A percentile compares a stretch with the other conserved stretches of the same genome.
These are phyloP conservation scores for Tulasnella sp. DNA, from an alignment of 768 basidiomycete species.

Conservation along the genomic window DNA sequence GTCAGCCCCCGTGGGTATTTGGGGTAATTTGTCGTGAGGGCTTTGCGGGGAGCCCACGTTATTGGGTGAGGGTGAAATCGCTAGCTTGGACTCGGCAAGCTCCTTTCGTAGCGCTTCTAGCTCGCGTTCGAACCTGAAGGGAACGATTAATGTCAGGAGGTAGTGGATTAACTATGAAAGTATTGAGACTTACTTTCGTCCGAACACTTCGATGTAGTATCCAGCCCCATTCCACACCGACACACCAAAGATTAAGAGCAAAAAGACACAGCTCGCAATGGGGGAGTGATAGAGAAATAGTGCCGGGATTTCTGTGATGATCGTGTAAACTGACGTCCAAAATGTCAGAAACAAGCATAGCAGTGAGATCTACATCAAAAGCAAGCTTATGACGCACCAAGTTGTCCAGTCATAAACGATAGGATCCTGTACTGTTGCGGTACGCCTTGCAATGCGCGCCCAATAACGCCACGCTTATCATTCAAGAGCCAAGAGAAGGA, in stretches of 20 bases:
- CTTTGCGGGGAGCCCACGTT: neutral
- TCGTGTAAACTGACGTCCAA: conserved; percentile 58
- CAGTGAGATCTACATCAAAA: neutral
- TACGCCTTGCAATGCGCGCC: conserved; percentile 52
- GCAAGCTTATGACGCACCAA: conserved; percentile 37
- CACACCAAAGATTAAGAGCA: conserved; percentile 71
- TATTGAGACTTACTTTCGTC: conserved; percentile 57
- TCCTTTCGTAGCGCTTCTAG: conserved; percentile 85
- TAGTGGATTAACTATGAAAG: conserved; percentile 9
- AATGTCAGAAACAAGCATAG: conserved; percentile 20
- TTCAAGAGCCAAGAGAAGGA: conserved; percentile 83
- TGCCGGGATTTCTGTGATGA: conserved; percentile 79
- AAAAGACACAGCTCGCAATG: conserved; percentile 64
- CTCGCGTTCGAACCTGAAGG: conserved; percentile 76
- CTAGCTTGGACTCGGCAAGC: conserved; percentile 45
- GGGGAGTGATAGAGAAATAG: conserved; percentile 74
- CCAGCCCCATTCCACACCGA: conserved; percentile 95
- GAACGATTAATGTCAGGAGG: conserved; percentile 16
- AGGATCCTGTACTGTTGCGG: conserved; percentile 51
- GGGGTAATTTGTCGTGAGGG: neutral
- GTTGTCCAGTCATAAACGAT: conserved; percentile 78
- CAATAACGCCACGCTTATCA: conserved; percentile 77
- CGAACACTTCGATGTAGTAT: conserved; percentile 94
- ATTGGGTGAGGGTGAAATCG: neutral
- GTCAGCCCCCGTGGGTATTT: neutral